A percentile compares a stretch with the other conserved stretches of the same genome.
These are phyloP conservation scores for Pleodorina starrii DNA, from an alignment of 139 green algal species.

Conservation along the genomic window DNA sequence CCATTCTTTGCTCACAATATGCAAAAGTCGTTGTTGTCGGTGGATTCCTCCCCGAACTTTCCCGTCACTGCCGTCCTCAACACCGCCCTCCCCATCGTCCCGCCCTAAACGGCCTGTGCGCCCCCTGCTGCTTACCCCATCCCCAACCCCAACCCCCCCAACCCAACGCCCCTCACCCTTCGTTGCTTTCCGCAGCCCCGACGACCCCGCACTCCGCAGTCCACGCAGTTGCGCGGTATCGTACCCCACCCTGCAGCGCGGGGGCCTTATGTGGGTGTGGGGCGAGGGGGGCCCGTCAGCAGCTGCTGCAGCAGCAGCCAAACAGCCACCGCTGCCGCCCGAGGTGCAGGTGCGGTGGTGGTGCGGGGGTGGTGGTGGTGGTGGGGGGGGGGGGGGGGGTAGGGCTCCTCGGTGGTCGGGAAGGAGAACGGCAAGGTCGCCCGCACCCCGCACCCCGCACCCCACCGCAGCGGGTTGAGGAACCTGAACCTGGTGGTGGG, in stretches of 20 bases:
- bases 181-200: neutral
- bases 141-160: no score
- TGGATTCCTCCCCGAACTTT: no score
- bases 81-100: neutral
- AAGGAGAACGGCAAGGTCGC: no score
- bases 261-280: constrained; percentile 55
- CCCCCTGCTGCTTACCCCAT: no score
- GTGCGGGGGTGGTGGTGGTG: neutral
- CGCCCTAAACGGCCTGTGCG: no score
- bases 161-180: neutral
- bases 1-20: no score
- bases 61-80: no score
- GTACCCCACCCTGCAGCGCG: constrained; percentile 17
- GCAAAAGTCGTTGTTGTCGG: no score
- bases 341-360: constrained; percentile 23
- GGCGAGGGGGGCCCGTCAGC: neutral
- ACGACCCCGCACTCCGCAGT: neutral
- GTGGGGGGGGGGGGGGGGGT: neutral
- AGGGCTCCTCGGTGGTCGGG: neutral
- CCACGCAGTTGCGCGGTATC: neutral
- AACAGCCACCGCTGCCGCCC: neutral
- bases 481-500: no score
- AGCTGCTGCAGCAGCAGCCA: neutral
- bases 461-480: no score
- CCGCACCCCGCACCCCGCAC: no score